These are phyloP conservation scores for Endoconidiophora laricicola DNA, from an alignment of 2,329 filamentous ascomycete genomes.

Conservation along the genomic window DNA sequence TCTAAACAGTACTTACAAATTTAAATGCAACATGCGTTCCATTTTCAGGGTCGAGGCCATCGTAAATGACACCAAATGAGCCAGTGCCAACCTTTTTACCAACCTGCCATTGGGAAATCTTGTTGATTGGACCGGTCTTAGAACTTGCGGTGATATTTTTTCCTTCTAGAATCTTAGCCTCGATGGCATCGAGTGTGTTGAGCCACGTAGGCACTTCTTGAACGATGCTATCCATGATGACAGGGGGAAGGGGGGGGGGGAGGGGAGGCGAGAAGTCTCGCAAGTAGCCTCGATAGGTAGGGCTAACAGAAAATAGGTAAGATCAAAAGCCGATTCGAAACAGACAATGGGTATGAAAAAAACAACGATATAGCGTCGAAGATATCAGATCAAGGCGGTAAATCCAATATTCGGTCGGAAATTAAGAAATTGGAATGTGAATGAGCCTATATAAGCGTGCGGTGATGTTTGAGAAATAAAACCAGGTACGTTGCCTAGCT, in stretches of 20 bases:
- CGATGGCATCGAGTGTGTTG: conserved; percentile 2
- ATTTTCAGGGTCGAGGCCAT: background rate
- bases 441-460: too few relatives aligned
- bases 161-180: background rate
- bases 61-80: conserved; percentile 12
- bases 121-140: background rate
- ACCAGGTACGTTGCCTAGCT: too few relatives aligned
- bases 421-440: background rate
- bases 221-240: conserved; percentile 5
- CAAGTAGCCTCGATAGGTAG: too few relatives aligned
- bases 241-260: background rate
- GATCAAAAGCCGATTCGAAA: too few relatives aligned
- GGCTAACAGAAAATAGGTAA: too few relatives aligned
- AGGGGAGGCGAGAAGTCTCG: too few relatives aligned
- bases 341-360: too few relatives aligned
- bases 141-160: background rate
- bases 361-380: too few relatives aligned
- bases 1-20: conserved; percentile 3
- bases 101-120: background rate
- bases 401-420: background rate
- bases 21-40: conserved; percentile 6
- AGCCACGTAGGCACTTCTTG: conserved; percentile 5
- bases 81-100: conserved; percentile 9
- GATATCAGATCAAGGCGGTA: too few relatives aligned
- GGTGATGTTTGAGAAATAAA: too few relatives aligned